These are phyloP conservation scores for Erythrophleum ivorense DNA, from an alignment of 331 rosid genomes.

Conservation along the genomic window DNA sequence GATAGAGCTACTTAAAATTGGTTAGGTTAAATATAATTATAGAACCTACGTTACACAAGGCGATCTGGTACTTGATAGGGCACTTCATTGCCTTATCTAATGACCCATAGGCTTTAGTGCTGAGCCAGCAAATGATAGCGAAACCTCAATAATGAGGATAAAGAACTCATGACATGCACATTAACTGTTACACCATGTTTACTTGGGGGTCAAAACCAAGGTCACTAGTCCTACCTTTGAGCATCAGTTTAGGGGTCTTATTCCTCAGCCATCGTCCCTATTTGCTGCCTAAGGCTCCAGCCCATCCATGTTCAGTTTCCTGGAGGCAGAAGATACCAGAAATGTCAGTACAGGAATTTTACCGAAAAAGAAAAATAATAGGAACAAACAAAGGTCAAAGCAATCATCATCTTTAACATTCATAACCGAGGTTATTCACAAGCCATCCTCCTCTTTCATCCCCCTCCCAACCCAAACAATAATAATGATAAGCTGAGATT, in stretches of 20 bases:
- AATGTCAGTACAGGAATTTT: neutral
- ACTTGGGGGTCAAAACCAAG: neutral
- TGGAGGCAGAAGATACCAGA: neutral
- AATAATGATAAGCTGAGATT: neutral
- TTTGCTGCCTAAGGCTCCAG: neutral
- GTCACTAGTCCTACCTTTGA: neutral
- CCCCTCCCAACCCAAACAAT: neutral
- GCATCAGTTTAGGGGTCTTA: neutral
- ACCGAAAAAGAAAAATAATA: neutral
- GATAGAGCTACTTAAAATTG: neutral
- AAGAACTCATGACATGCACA: neutral
- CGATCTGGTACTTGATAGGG: neutral
- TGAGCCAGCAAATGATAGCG: neutral
- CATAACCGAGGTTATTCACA: neutral
- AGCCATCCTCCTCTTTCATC: neutral
- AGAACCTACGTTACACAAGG: neutral
- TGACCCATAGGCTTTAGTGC: neutral
- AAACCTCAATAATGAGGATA: neutral
- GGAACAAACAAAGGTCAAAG: neutral
- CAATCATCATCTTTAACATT: neutral
- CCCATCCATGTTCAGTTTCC: neutral
- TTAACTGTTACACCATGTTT: neutral
- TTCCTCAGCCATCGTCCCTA: neutral
- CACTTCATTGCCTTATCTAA: neutral
- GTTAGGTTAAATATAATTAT: neutral